These are phyloP conservation scores for Darksidea phi DNA, from an alignment of 495 filamentous ascomycete genomes.

Conservation along the genomic window DNA sequence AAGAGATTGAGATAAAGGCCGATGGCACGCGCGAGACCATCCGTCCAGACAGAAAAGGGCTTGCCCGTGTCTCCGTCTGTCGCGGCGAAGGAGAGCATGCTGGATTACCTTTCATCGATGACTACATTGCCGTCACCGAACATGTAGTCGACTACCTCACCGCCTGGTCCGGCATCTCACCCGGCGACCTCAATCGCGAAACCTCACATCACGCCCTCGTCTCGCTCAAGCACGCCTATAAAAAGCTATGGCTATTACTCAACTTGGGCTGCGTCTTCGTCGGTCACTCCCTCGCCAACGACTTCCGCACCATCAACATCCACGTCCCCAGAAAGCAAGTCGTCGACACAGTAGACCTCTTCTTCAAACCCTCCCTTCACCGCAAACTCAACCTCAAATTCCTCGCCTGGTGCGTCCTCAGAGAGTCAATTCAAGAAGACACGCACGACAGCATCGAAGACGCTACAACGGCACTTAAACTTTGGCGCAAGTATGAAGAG, in stretches of 20 bases:
- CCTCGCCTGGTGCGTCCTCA: slow-evolving; percentile 81
- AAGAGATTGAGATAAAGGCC: slow-evolving; percentile 89
- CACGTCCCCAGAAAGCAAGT: slow-evolving; percentile 88
- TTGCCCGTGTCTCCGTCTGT: slow-evolving; percentile 86
- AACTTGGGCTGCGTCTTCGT: slow-evolving; percentile 94
- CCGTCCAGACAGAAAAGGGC: slow-evolving; percentile 75
- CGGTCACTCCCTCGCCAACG: slow-evolving; percentile 85
- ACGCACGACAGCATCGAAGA: slow-evolving; percentile 95
- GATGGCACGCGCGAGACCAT: slow-evolving; percentile 85
- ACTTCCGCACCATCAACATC: slow-evolving; percentile 97
- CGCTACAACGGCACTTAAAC: slow-evolving; percentile 78
- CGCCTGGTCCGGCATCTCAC: slow-evolving; percentile 82
- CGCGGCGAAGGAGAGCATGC: slow-evolving; percentile 72
- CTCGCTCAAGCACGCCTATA: slow-evolving; percentile 86
- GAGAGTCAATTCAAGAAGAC: slow-evolving; percentile 84
- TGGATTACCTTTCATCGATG: slow-evolving; percentile 88
- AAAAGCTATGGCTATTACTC: slow-evolving; percentile 93
- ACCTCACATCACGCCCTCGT: slow-evolving; percentile 77
- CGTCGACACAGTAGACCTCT: slow-evolving; percentile 87
- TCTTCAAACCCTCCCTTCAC: slow-evolving; percentile 65
- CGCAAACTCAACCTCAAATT: slow-evolving; percentile 85
- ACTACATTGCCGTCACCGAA: slow-evolving; percentile 89
- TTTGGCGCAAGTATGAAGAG: slow-evolving; percentile 89
- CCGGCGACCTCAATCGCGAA: slow-evolving; percentile 74
- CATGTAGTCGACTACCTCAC: slow-evolving; percentile 96